Evolutionary conservation across 192 early-diverging fungal species (phyloP).

Genomic region (Coemansia sp.): DNA sequence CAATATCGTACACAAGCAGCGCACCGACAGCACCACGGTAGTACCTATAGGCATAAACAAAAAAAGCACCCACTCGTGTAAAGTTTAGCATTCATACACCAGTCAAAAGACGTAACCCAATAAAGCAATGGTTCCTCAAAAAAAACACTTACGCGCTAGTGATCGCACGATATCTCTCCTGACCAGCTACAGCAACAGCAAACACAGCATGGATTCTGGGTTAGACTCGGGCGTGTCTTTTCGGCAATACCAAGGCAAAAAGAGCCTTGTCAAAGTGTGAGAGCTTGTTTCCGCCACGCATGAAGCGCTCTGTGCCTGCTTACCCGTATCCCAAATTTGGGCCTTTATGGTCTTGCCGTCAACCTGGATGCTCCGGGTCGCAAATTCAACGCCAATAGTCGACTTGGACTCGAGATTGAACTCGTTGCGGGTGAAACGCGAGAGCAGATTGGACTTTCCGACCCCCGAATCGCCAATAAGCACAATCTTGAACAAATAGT

Average conservation of each 20-base stretch:
- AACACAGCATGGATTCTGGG: background rate
- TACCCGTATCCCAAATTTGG: slow-evolving; percentile 99
- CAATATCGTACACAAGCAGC: slow-evolving; percentile 96
- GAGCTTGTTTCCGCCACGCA: background rate
- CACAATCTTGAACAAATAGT: slow-evolving; percentile 89
- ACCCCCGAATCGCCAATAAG: slow-evolving; percentile 95
- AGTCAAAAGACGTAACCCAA: background rate
- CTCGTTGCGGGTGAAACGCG: slow-evolving; percentile 96
- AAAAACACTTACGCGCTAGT: slow-evolving; percentile 73
- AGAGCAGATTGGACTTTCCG: slow-evolving; percentile 97
- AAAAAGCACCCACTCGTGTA: slow-evolving; percentile 51
- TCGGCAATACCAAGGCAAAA: background rate
- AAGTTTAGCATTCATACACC: background rate
- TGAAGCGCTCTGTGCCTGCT: slow-evolving; percentile 14
- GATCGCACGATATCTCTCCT: slow-evolving; percentile 85
- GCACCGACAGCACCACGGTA: slow-evolving; percentile 98
- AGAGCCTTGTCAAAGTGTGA: background rate
- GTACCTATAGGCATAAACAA: slow-evolving; percentile 62
- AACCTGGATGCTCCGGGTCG: slow-evolving; percentile 93
- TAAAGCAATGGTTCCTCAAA: background rate
- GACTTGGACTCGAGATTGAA: slow-evolving; percentile 98
- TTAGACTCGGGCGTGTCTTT: no score
- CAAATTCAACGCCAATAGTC: slow-evolving; percentile 99
- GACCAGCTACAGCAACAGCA: slow-evolving; percentile 59
- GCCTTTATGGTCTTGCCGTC: slow-evolving; percentile 98